phyloP scores from a whole-genome alignment of 2,329 filamentous ascomycete genomes.

The Albifimbria verrucaria region DNA sequence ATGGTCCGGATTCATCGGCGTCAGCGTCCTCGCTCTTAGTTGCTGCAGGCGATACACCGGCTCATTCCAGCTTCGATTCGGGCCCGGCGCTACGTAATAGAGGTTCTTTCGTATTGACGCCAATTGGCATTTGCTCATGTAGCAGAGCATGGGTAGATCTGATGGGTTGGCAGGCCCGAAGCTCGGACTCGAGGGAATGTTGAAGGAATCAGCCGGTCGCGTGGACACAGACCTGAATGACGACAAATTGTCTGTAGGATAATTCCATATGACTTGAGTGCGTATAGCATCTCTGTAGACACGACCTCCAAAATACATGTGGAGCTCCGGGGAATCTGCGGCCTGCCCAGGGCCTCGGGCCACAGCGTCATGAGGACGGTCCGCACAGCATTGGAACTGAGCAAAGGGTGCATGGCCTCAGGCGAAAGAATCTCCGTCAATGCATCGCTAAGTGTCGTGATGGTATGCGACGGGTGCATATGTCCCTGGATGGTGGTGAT shows the following conservation, averaged over 20 bases:
- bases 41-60: slow-evolving; percentile 46
- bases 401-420: slow-evolving; percentile 26
- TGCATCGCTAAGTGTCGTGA: slow-evolving; percentile 38
- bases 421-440: slow-evolving; percentile 40
- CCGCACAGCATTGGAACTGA: slow-evolving; percentile 39
- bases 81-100: slow-evolving; percentile 41
- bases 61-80: slow-evolving; percentile 37
- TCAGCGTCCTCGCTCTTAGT: slow-evolving; percentile 42
- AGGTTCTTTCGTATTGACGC: slow-evolving; percentile 42
- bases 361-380: slow-evolving; percentile 43
- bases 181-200: slow-evolving; percentile 15
- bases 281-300: slow-evolving; percentile 43
- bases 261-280: slow-evolving; percentile 49
- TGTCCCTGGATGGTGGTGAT: slow-evolving; percentile 32
- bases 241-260: slow-evolving; percentile 21
- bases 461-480: slow-evolving; percentile 36
- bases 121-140: slow-evolving; percentile 46
- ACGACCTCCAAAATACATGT: slow-evolving; percentile 46
- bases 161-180: slow-evolving; percentile 16
- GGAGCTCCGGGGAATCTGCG: slow-evolving; percentile 36
- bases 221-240: slow-evolving; percentile 36
- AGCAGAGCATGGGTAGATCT: slow-evolving; percentile 36
- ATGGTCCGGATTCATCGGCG: slow-evolving; percentile 46
- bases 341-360: slow-evolving; percentile 28
- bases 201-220: slow-evolving; percentile 27